A percentile compares a stretch with the other conserved stretches of the same genome.
These are phyloP conservation scores for Aechmea fasciata DNA, from an alignment of 176 grass and related monocot species.

Conservation along the genomic window DNA sequence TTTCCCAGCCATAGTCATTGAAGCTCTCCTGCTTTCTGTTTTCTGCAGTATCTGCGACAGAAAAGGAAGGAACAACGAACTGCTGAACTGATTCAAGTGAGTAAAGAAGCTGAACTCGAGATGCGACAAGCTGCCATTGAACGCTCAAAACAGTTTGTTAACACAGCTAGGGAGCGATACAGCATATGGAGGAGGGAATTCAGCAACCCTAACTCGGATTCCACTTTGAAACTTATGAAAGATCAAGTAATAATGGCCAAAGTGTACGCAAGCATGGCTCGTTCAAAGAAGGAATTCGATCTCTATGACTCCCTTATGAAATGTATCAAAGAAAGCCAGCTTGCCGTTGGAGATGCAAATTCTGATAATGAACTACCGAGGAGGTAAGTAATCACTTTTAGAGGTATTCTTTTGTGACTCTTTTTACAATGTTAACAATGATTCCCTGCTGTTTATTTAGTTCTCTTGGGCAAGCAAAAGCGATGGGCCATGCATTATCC, in stretches of 20 bases:
- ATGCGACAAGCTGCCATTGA: slow-evolving; percentile 42
- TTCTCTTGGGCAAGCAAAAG: slow-evolving; percentile 81
- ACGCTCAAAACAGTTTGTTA: slow-evolving; percentile 42
- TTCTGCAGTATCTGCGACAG: slow-evolving; percentile 43
- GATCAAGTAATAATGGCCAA: slow-evolving; percentile 91
- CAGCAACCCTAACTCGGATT: slow-evolving; percentile 41
- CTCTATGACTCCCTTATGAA: slow-evolving; percentile 50
- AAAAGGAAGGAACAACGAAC: slow-evolving; percentile 49
- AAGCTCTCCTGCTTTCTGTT: neutral
- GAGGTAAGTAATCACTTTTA: slow-evolving; percentile 28
- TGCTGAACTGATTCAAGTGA: slow-evolving; percentile 50
- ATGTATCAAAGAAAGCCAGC: slow-evolving; percentile 53
- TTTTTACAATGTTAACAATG: slow-evolving; percentile 19
- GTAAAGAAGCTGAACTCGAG: slow-evolving; percentile 41
- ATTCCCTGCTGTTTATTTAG: slow-evolving; percentile 36
- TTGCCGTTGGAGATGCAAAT: slow-evolving; percentile 43
- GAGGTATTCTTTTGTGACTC: neutral
- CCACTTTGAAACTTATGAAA: slow-evolving; percentile 53
- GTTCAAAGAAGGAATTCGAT: slow-evolving; percentile 46
- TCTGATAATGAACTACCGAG: slow-evolving; percentile 46
- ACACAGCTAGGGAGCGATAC: slow-evolving; percentile 49
- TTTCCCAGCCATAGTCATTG: neutral
- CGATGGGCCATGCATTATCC: slow-evolving; percentile 64
- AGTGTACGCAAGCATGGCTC: slow-evolving; percentile 59
- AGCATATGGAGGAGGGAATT: slow-evolving; percentile 68